Evolutionary conservation across 2,329 filamentous ascomycete species (phyloP).

Genomic region (Ophiosphaerella herpotricha): DNA sequence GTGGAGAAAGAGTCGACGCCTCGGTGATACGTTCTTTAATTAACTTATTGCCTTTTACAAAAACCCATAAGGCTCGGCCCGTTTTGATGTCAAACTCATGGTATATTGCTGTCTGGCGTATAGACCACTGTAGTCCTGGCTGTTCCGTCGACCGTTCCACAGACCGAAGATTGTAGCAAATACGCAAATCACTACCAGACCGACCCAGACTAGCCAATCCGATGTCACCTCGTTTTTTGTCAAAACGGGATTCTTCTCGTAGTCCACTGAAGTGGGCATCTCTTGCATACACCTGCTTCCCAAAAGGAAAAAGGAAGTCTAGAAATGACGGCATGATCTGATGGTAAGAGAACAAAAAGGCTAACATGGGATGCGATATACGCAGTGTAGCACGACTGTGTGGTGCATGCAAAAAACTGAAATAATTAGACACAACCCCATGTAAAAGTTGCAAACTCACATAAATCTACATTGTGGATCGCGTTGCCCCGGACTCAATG

Average conservation of each 20-base stretch:
- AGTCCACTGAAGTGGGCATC: constrained; percentile 49
- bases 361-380: constrained; percentile 22
- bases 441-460: constrained; percentile 3
- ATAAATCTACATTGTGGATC: constrained; percentile 22
- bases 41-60: constrained; percentile 44
- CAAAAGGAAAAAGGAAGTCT: constrained; percentile 48
- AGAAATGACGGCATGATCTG: constrained; percentile 45
- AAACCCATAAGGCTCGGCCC: constrained; percentile 42
- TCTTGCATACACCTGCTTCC: constrained; percentile 30
- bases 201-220: constrained; percentile 37
- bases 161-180: constrained; percentile 50
- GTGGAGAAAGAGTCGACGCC: constrained; percentile 2
- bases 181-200: constrained; percentile 42
- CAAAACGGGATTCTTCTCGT: constrained; percentile 31
- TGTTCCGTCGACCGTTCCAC: constrained; percentile 30
- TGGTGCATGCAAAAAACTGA: constrained; percentile 22
- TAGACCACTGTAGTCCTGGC: constrained; percentile 37
- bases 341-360: constrained; percentile 28
- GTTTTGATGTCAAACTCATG: constrained; percentile 47
- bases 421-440: background rate
- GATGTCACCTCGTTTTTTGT: constrained; percentile 3
- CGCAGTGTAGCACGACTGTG: constrained; percentile 19
- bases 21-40: constrained; percentile 38
- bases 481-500: background rate
- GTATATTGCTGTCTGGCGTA: constrained; percentile 45